Base-by-base conservation (phyloP, 2,329 filamentous ascomycete species). In the Sordariomycetes sp. region DNA sequence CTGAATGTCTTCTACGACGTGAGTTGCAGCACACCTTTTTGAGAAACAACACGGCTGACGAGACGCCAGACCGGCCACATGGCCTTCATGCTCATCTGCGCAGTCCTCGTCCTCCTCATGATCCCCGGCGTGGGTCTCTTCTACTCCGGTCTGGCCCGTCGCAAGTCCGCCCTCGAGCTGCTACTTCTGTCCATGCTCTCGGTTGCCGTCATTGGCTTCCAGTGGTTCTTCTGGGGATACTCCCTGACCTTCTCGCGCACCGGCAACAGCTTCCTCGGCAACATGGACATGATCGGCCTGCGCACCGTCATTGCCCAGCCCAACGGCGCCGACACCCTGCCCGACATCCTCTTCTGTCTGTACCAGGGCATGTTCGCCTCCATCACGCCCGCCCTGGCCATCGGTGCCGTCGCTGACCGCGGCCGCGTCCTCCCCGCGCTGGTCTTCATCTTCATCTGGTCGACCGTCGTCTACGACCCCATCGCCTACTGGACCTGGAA, bases 221-320 rank as follows among this genome's bases (percentile, higher is more conserved):
- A 94, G 54, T 94, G 87, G 86, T 94, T 93, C 67, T 90, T 94
- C 67, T 94, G 86, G 86, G 86, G 86, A 31, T 94, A 90, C 59
- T 90, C 83, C 9, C 65, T 94, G 34, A 72, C 85, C 42, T 94
- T 93, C 59, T 87, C 84, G 6, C 84, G 87, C 58, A 75, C 75
- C 16, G 84, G 84, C 38, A 82, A 81, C 46, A 69, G 69, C 43
- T 94, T 78, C 64, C 81, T 94, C 40, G 86, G 86, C 30, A 74
- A 87, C 44, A 68, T 94, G 31, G 67, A 74, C 45, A 88, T 93
- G 68, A 81, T 94, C 48, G 87, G 85, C 21, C 73, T 93, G 47
- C 82, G 72, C 60, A 72, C 85, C 54, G 84, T 87, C 8, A 66
- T 94, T 17, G 87, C 64, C 25, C 70, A 78, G 43, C 85, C 86